These are phyloP conservation scores for Sclerotinia borealis DNA, from an alignment of 2,329 filamentous ascomycete species.

Conservation along the genomic window DNA sequence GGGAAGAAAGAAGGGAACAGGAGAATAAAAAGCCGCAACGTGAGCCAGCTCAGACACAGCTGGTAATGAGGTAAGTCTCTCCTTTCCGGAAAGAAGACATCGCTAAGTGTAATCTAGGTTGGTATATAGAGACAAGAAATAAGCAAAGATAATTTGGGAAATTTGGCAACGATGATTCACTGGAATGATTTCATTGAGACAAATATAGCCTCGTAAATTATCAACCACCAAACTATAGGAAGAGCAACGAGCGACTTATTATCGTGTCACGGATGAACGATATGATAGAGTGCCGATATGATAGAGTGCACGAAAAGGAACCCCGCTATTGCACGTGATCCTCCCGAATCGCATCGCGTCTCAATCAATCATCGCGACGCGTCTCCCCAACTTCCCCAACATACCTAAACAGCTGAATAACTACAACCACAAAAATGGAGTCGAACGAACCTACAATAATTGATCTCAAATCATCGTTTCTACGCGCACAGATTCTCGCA, in stretches of 20 bases:
- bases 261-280: background rate
- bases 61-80: background rate
- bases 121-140: background rate
- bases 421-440: background rate
- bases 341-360: background rate
- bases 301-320: background rate
- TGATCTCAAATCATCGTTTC: conserved; percentile 55
- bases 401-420: background rate
- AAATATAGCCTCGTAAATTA: background rate
- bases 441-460: conserved; percentile 44
- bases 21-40: no score
- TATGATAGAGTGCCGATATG: background rate
- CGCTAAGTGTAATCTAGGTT: background rate
- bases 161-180: background rate
- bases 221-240: background rate
- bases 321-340: background rate
- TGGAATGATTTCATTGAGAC: background rate
- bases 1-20: no score
- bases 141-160: background rate
- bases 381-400: background rate
- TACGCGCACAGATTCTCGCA: conserved; percentile 29
- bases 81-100: background rate
- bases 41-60: no score
- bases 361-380: background rate
- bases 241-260: background rate